Evolutionary conservation across 345 rosid species (phyloP).

Genomic region (Ailanthus altissimus): DNA sequence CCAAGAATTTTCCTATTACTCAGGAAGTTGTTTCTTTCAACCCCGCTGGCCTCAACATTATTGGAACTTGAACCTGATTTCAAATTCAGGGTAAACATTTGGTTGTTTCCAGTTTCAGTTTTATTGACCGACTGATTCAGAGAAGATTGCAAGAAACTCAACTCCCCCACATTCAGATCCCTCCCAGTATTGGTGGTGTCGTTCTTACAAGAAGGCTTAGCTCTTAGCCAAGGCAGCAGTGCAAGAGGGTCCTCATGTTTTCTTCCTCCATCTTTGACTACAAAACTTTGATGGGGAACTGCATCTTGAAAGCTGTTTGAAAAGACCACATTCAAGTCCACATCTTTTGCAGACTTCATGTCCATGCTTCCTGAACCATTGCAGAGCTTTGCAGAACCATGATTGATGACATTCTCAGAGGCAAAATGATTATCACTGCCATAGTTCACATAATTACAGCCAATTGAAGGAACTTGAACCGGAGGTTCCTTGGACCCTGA

Average conservation of each 20-base stretch:
- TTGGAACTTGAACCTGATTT: conserved; percentile 45
- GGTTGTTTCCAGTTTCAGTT: conserved; percentile 38
- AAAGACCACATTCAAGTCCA: conserved; percentile 52
- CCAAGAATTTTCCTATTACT: conserved; percentile 59
- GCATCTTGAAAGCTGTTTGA: conserved; percentile 43
- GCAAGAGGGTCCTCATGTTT: conserved; percentile 40
- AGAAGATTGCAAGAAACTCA: conserved; percentile 41
- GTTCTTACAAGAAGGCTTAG: conserved; percentile 39
- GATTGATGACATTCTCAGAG: conserved; percentile 31
- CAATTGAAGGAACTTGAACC: conserved; percentile 27
- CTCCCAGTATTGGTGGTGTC: conserved; percentile 37
- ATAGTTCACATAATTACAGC: conserved; percentile 35
- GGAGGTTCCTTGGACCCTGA: conserved; percentile 51
- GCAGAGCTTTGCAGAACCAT: conserved; percentile 33
- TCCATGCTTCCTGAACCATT: conserved; percentile 34
- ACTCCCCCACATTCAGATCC: conserved; percentile 44
- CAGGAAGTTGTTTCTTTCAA: conserved; percentile 35
- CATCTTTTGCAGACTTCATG: conserved; percentile 37
- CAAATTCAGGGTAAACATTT: conserved; percentile 35
- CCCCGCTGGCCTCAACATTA: conserved; percentile 35
- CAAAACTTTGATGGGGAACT: conserved; percentile 30
- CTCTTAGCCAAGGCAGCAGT: conserved; percentile 70
- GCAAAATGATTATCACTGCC: conserved; percentile 31
- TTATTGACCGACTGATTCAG: conserved; percentile 33
- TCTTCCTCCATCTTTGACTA: conserved; percentile 48